Conservation (phyloP, 805 yeast genomes). For the Metschnikowia drakensbergensis region DNA sequence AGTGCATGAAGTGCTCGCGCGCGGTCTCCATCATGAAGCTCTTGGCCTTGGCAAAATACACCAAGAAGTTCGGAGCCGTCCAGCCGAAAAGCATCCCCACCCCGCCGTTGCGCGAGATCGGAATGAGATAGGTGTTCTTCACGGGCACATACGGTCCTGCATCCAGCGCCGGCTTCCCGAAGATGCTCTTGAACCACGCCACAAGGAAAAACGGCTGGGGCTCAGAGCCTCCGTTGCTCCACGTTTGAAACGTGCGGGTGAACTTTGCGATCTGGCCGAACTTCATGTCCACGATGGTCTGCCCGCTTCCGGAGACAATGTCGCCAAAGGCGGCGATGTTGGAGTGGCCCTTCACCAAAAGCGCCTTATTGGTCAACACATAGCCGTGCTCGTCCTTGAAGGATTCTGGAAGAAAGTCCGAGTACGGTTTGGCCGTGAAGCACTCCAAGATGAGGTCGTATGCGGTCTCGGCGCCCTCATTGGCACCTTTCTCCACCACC, state of each 20-base stretch:
- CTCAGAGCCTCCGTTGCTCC: neutral
- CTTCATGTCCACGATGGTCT: slow-evolving; percentile 26
- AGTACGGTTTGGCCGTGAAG: slow-evolving; percentile 27
- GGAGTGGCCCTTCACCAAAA: slow-evolving; percentile 22
- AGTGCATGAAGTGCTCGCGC: neutral
- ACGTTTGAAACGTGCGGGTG: slow-evolving; percentile 7
- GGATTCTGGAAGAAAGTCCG: slow-evolving; percentile 25
- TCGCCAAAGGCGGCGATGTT: slow-evolving; percentile 37
- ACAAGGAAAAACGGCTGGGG: neutral
- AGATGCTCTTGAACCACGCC: neutral
- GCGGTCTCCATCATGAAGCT: slow-evolving; percentile 27
- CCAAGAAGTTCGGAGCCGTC: slow-evolving; percentile 27
- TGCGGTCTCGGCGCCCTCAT: neutral
- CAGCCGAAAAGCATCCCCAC: slow-evolving; percentile 31
- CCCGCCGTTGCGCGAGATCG: slow-evolving; percentile 35
- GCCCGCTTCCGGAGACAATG: slow-evolving; percentile 22
- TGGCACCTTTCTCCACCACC: neutral
- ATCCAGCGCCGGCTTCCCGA: neutral
- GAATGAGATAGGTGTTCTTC: slow-evolving; percentile 22
- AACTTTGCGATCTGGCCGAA: slow-evolving; percentile 21
- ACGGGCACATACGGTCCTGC: slow-evolving; percentile 5
- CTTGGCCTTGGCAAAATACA: slow-evolving; percentile 24
- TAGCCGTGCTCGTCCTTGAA: slow-evolving; percentile 27
- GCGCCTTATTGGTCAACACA: slow-evolving; percentile 25
- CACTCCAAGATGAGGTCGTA: slow-evolving; percentile 33